Evolutionary conservation across 768 basidiomycete species (phyloP), one percentile per base, ranked within the genome.

Genomic region (Multifurca ochricompacta): DNA sequence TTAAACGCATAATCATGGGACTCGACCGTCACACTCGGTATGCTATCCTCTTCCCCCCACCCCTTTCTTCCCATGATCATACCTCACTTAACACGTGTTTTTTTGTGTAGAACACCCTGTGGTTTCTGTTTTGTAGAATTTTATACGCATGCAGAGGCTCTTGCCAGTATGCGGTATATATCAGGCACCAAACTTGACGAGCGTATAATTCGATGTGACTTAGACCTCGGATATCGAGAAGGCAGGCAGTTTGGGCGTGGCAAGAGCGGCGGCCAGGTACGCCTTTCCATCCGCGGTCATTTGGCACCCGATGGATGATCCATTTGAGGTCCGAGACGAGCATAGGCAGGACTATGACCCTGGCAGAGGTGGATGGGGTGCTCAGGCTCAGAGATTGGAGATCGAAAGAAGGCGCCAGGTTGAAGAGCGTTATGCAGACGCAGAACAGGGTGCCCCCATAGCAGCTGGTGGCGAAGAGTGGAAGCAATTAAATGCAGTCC

Each of bases 121-220:
- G 87, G 95, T 21, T 93, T 96, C 69, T 93, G 95, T 72, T 97
- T 93, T 62, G 94, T 94, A 54, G 90, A 92, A 67, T 99, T 90
- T 67, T 98, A 97, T 67, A 91, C 91, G 9, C 92, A 97, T 65
- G 76, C 83, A 5, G 94, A 98, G 69, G 95, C 96, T 16, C 75
- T 96, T 36, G 89, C 92, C 37, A 85, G 87, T 58, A 84, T 98
- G 80, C 83, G 87, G 44, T 94, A 96, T 68, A 81, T 98, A 63
- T 92, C 89, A 47, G 96, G 95, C n/a, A 93, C 94, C 32, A 98
- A 98, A 73, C 82, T 99, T 19, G 96, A 99, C 70, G 96, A 99
- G 71, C 87, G 96, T 31, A 91, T 99, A 63, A 95, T 99, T 59
- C 87, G 96, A 43, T 97, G 94, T 65, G 96, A 99, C 73, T 74